These are phyloP conservation scores for Fusarium sp. DNA, from an alignment of 2,329 filamentous ascomycete species.

Conservation along the genomic window DNA sequence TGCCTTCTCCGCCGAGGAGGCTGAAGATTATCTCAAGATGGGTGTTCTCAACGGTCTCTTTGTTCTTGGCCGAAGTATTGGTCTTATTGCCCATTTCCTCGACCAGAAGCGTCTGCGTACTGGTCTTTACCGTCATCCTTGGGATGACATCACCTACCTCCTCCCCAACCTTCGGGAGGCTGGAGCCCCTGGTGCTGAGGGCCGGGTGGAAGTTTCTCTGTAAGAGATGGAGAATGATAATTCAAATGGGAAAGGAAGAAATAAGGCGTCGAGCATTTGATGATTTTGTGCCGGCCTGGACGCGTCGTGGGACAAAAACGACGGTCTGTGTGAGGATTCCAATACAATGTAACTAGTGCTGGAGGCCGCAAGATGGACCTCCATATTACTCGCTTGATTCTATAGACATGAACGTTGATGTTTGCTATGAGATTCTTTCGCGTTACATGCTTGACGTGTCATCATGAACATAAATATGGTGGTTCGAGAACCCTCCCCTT, in stretches of 20 bases:
- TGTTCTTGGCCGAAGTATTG: conserved; percentile 94
- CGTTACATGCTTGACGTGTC: neutral
- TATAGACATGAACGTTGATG: conserved; percentile 46
- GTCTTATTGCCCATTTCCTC: conserved; percentile 99
- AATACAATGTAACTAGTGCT: conserved; percentile 49
- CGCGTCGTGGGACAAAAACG: conserved; percentile 39
- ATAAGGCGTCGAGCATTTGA: conserved; percentile 47
- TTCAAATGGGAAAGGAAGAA: conserved; percentile 38
- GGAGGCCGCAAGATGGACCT: conserved; percentile 45
- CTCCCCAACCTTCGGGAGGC: conserved; percentile 79
- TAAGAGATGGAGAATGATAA: conserved; percentile 51
- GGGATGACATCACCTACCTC: conserved; percentile 97
- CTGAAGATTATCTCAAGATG: conserved; percentile 98
- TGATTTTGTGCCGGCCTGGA: conserved; percentile 44
- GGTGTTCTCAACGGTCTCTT: conserved; percentile 99
- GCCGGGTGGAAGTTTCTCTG: conserved; percentile 88
- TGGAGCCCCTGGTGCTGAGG: conserved; percentile 77
- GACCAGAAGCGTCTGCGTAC: conserved; percentile 99
- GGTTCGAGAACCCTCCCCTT: neutral
- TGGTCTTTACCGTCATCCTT: conserved; percentile 98
- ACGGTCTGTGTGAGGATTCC: conserved; percentile 49
- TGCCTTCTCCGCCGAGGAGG: conserved; percentile 94
- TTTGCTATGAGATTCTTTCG: conserved; percentile 15
- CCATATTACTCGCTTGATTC: conserved; percentile 45
- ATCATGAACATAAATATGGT: neutral